Conservation (phyloP, 257 asterid species). For the Jaltomata sinuosa region DNA sequence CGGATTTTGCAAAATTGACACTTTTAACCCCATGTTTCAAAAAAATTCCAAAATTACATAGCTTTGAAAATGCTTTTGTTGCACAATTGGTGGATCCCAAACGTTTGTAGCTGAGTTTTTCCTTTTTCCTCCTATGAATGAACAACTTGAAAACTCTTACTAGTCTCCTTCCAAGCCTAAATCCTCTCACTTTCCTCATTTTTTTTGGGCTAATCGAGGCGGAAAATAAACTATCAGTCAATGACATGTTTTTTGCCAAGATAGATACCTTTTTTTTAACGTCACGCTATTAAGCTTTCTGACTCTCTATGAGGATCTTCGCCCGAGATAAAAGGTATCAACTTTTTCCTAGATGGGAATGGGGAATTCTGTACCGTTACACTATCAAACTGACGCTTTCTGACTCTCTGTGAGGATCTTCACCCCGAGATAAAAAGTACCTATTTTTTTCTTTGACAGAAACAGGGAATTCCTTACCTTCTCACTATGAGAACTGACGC, state of each 20-base stretch:
- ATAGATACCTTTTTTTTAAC: background rate
- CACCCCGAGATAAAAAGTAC: background rate
- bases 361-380: too few species aligned
- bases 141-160: conserved; percentile 33
- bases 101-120: conserved; percentile 3
- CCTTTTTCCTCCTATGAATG: conserved; percentile 16
- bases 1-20: conserved; percentile 2
- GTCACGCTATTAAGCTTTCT: too few species aligned
- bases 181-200: conserved; percentile 37
- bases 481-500: background rate
- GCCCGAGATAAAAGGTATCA: background rate
- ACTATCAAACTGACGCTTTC: too few species aligned
- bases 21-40: conserved; percentile 15
- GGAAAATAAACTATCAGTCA: background rate
- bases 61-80: conserved; percentile 19
- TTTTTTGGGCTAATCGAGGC: background rate
- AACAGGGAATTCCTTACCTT: background rate
- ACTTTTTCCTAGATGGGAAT: background rate
- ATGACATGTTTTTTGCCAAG: background rate
- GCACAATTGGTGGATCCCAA: conserved; percentile 8
- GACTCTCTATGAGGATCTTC: too few species aligned
- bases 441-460: too few species aligned
- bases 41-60: conserved; percentile 28
- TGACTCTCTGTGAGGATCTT: background rate
- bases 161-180: conserved; percentile 28